Evolutionary conservation across 192 early-diverging fungal genomes (phyloP).

Genomic region (Coemansia pectinata): DNA sequence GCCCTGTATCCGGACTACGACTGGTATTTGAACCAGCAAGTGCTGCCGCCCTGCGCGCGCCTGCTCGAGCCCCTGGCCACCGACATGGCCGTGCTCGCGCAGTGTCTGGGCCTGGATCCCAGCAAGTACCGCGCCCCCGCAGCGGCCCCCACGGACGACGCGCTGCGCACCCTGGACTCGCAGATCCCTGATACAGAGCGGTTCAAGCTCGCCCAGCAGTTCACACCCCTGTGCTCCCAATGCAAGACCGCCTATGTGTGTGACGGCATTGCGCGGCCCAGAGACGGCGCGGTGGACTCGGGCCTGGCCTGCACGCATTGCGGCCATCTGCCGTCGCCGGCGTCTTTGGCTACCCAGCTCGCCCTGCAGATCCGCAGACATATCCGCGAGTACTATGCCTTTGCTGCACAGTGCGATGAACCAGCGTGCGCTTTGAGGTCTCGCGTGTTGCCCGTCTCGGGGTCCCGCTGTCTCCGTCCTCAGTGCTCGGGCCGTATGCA

Average conservation of each 20-base stretch:
- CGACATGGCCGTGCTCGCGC: slow-evolving; percentile 73
- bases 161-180: slow-evolving; percentile 73
- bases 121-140: slow-evolving; percentile 57
- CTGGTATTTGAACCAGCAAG: slow-evolving; percentile 93
- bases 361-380: slow-evolving; percentile 62
- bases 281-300: slow-evolving; percentile 6
- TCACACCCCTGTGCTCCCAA: slow-evolving; percentile 59
- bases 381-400: slow-evolving; percentile 74
- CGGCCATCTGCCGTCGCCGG: slow-evolving; percentile 29
- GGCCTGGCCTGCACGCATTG: slow-evolving; percentile 65
- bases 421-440: slow-evolving; percentile 66
- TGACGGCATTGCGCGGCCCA: slow-evolving; percentile 25
- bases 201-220: slow-evolving; percentile 58
- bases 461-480: slow-evolving; percentile 63
- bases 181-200: slow-evolving; percentile 72
- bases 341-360: slow-evolving; percentile 66
- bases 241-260: slow-evolving; percentile 58
- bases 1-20: slow-evolving; percentile 68
- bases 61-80: slow-evolving; percentile 85
- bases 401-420: slow-evolving; percentile 80
- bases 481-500: slow-evolving; percentile 69
- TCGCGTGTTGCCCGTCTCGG: slow-evolving; percentile 68
- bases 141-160: slow-evolving; percentile 32
- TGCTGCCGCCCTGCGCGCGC: slow-evolving; percentile 84
- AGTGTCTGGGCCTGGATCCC: slow-evolving; percentile 81